phyloP scores from a whole-genome alignment of 768 basidiomycete species.

The Russula compacta region DNA sequence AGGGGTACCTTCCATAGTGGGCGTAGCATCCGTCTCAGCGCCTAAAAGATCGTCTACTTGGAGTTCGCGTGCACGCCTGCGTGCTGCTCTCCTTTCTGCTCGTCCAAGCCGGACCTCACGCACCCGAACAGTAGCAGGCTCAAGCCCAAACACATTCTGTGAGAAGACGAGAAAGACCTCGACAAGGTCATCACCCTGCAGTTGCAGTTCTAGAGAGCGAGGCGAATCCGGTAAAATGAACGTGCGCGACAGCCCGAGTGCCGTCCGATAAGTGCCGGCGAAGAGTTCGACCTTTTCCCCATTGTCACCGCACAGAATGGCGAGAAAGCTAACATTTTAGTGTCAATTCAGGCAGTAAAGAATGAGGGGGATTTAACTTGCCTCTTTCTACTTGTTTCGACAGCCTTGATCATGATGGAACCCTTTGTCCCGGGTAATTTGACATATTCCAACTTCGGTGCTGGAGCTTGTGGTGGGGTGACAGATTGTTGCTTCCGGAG shows the following conservation, averaged over 20 bases:
- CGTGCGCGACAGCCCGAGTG: conserved; percentile 82
- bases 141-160: conserved; percentile 86
- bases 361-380: conserved; percentile 22
- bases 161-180: conserved; percentile 88
- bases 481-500: conserved; percentile 29
- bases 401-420: conserved; percentile 72
- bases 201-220: conserved; percentile 73
- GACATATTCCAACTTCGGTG: conserved; percentile 84
- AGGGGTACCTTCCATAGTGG: conserved; percentile 42
- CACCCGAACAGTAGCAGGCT: conserved; percentile 90
- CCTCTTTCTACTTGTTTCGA: conserved; percentile 88
- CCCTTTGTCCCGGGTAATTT: conserved; percentile 90
- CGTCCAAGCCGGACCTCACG: conserved; percentile 87
- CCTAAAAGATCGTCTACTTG: conserved; percentile 40
- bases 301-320: conserved; percentile 85
- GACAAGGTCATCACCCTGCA: conserved; percentile 88
- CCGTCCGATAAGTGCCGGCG: conserved; percentile 85
- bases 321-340: conserved; percentile 56
- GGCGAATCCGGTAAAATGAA: conserved; percentile 91
- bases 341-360: neutral
- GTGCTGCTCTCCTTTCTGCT: conserved; percentile 76
- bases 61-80: conserved; percentile 67
- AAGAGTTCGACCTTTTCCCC: conserved; percentile 93
- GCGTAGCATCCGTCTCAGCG: conserved; percentile 35
- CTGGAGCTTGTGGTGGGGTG: conserved; percentile 44